phyloP scores from a whole-genome alignment of 371 early-diverging fungal genomes.

The Mycotypha africana region DNA sequence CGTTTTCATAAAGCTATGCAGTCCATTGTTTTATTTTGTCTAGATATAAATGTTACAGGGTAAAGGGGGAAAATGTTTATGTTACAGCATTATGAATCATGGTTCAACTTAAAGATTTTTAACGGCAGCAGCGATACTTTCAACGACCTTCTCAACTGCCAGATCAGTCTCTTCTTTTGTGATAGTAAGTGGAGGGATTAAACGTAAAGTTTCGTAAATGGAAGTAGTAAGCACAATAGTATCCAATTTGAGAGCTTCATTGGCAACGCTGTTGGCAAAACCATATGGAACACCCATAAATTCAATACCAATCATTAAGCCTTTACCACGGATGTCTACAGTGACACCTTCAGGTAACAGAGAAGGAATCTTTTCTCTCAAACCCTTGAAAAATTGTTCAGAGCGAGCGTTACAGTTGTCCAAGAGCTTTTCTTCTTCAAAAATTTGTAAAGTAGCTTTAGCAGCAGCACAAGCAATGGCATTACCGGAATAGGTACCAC shows the following conservation, averaged over 20 bases:
- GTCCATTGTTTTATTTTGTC: no score
- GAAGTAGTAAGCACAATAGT: constrained; percentile 51
- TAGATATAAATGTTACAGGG: no score
- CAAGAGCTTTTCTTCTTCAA: constrained; percentile 37
- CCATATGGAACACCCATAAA: constrained; percentile 41
- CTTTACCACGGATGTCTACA: constrained; percentile 50
- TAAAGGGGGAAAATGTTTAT: no score
- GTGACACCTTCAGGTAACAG: constrained; percentile 36
- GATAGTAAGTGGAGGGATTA: constrained; percentile 54
- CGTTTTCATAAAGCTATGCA: no score
- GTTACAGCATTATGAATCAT: neutral
- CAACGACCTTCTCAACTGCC: constrained; percentile 36
- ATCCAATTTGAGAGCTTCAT: constrained; percentile 40
- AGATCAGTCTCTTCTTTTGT: constrained; percentile 45
- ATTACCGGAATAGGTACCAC: constrained; percentile 50
- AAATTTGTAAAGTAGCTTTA: constrained; percentile 37
- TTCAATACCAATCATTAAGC: constrained; percentile 59
- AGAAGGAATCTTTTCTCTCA: constrained; percentile 30
- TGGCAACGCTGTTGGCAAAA: constrained; percentile 30
- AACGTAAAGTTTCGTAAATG: constrained; percentile 50
- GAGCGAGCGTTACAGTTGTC: constrained; percentile 41
- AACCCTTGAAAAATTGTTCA: constrained; percentile 40
- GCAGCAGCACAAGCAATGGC: constrained; percentile 50
- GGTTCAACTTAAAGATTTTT: constrained; percentile 7
- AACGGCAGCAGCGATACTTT: constrained; percentile 33